Evolutionary conservation across 805 yeast species (phyloP).

Genomic region (Candida bentonensis): DNA sequence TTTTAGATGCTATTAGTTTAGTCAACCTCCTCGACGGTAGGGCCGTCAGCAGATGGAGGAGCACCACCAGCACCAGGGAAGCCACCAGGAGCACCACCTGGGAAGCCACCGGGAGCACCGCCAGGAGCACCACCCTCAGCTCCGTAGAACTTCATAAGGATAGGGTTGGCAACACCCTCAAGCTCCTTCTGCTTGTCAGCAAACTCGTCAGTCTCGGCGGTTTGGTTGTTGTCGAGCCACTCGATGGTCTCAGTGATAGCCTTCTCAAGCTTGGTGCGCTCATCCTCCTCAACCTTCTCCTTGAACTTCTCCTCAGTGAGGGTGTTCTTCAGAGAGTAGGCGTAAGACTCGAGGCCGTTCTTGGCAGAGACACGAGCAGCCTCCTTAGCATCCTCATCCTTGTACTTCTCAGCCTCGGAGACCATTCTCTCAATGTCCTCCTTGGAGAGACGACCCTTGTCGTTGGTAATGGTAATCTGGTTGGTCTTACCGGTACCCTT

Average conservation of each 20-base stretch:
- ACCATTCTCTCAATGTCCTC: constrained; percentile 98
- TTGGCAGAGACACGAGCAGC: constrained; percentile 84
- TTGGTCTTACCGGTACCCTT: constrained; percentile 97
- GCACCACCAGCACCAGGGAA: constrained; percentile 41
- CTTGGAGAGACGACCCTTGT: constrained; percentile 95
- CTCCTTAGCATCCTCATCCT: constrained; percentile 93
- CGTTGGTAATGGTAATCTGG: constrained; percentile 96
- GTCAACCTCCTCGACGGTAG: constrained; percentile 75
- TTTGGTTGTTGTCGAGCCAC: constrained; percentile 89
- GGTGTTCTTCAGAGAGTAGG: constrained; percentile 83
- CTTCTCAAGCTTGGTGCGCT: constrained; percentile 16
- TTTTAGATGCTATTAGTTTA: constrained; percentile 20
- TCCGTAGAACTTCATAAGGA: constrained; percentile 93
- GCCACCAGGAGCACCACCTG: constrained; percentile 50
- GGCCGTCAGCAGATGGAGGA: constrained; percentile 30
- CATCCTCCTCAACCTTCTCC: constrained; percentile 37
- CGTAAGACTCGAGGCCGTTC: constrained; percentile 91
- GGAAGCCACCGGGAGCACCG: constrained; percentile 55
- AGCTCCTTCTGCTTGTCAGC: constrained; percentile 90
- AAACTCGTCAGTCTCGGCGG: constrained; percentile 87
- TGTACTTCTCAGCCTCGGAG: constrained; percentile 91
- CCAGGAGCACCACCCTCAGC: constrained; percentile 63
- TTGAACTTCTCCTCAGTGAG: constrained; percentile 61
- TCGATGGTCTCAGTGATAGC: constrained; percentile 18
- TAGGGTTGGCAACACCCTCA: constrained; percentile 90